Evolutionary conservation across 2,329 filamentous ascomycete species (phyloP), one percentile per base, ranked within the genome.

Genomic region (Apiospora marii): DNA sequence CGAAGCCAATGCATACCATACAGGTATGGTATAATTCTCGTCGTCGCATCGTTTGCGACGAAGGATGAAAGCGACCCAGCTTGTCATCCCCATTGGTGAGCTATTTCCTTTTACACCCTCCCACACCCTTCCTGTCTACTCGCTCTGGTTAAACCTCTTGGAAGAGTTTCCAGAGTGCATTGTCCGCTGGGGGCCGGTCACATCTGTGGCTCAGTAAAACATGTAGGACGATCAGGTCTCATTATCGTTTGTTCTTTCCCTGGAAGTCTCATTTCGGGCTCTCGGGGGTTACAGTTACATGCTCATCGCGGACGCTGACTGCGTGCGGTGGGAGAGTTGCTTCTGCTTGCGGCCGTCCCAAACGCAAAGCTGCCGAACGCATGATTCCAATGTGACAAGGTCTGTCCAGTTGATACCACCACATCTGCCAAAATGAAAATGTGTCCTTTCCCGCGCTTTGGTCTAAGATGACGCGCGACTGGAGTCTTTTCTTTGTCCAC

Each of bases 231-330:
- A 68, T 68, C 43, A 48, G 58, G 67, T 68, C 67, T 68, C 67
- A 68, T 44, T 68, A 68, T 68, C 67, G 67, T 68, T 68, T 68
- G 67, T 68, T 68, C 58, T 64, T 61, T 68, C 44, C 67, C 67
- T 48, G 48, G 48, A 58, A 70, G 48, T 70, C 68, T 58, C 68
- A 58, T 70, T 24, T 70, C 48, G 68, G 68, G 14, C 30, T 58
- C 49, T 43, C 48, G 46, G 68, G 41, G 67, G 67, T 68, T 68
- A 68, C 67, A 48, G 41, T 68, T 68, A 68, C 67, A 68, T 68
- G 67, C 67, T 48, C 44, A 68, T 30, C 41, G 24, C 43, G 34
- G 58, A 41, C 58, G 58, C 58, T 64, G 58, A 64, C 58, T 64
- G 58, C 58, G 22, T 64, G 58, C 34, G 30, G 22, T 64, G 30